phyloP scores from a whole-genome alignment of 352 stramenopile species.

The Phytophthora pisi region DNA sequence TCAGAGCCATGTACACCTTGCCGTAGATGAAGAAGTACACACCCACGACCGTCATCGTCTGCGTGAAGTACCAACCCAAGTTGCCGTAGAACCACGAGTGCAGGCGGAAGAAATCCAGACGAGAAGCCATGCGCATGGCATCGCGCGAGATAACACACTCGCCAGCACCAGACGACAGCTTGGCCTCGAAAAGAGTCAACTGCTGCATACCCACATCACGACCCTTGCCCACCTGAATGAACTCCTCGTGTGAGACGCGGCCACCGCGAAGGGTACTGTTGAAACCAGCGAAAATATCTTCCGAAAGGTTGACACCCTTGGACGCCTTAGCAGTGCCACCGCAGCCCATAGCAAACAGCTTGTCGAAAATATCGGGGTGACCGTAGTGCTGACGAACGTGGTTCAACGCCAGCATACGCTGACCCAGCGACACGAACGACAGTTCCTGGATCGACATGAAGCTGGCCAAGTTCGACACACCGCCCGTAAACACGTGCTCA shows the following conservation, averaged over 20 bases:
- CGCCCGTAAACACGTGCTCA: conserved; percentile 87
- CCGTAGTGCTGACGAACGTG: conserved; percentile 88
- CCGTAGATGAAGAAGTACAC: conserved; percentile 99
- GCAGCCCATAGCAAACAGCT: conserved; percentile 83
- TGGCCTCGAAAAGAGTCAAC: conserved; percentile 98
- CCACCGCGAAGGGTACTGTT: conserved; percentile 83
- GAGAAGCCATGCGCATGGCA: conserved; percentile 94
- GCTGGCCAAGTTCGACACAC: conserved; percentile 82
- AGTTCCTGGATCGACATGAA: conserved; percentile 91
- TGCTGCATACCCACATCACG: conserved; percentile 99
- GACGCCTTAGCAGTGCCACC: conserved; percentile 85
- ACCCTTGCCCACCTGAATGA: conserved; percentile 95
- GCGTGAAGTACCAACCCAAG: conserved; percentile 98
- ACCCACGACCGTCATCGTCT: conserved; percentile 97
- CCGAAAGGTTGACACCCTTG: conserved; percentile 86
- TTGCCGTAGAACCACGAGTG: conserved; percentile 99
- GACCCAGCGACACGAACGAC: conserved; percentile 83
- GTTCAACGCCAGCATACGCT: conserved; percentile 81
- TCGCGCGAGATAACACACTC: conserved; percentile 98
- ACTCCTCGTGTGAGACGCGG: conserved; percentile 82
- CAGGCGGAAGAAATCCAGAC: conserved; percentile 97
- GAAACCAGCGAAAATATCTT: conserved; percentile 92
- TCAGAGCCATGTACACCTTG: conserved; percentile 96
- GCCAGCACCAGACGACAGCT: conserved; percentile 96
- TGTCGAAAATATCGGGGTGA: conserved; percentile 91